Conservation (phyloP, 805 yeast species). For the Cyberlindnera suaveolens region DNA sequence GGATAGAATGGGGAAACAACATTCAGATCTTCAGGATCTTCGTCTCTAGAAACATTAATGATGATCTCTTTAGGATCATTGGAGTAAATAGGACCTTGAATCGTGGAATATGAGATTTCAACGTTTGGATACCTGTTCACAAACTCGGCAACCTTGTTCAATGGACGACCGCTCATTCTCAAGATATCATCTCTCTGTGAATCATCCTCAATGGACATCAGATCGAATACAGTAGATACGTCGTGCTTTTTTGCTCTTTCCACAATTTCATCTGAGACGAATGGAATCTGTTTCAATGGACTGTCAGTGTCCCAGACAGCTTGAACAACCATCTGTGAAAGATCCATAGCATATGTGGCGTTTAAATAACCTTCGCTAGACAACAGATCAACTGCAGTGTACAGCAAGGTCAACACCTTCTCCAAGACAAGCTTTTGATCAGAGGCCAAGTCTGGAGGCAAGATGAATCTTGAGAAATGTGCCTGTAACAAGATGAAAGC, state of each 20-base stretch:
- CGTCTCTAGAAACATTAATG: constrained; percentile 61
- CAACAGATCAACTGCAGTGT: constrained; percentile 67
- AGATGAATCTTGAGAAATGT: constrained; percentile 58
- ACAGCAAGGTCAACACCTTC: constrained; percentile 43
- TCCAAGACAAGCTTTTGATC: constrained; percentile 54
- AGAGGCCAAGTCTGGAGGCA: constrained; percentile 54
- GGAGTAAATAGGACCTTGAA: constrained; percentile 34
- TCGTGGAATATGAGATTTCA: constrained; percentile 53
- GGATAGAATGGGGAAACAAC: constrained; percentile 62
- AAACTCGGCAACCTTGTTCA: constrained; percentile 73
- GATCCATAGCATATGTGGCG: constrained; percentile 78
- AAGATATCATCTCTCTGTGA: constrained; percentile 59
- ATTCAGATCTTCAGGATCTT: constrained; percentile 60
- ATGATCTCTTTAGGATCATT: constrained; percentile 42
- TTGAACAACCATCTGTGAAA: constrained; percentile 83
- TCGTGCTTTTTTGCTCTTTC: constrained; percentile 46
- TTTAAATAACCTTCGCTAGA: constrained; percentile 76
- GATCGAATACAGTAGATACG: constrained; percentile 72
- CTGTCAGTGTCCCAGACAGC: constrained; percentile 79
- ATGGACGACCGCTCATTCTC: constrained; percentile 41
- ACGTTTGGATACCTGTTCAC: constrained; percentile 87
- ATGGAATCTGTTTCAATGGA: constrained; percentile 79
- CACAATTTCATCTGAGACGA: constrained; percentile 45
- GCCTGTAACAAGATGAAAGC: constrained; percentile 76
- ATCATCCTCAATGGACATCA: constrained; percentile 72